Conservation (phyloP, 2,329 filamentous ascomycete species). For the Ophiostoma ips region DNA sequence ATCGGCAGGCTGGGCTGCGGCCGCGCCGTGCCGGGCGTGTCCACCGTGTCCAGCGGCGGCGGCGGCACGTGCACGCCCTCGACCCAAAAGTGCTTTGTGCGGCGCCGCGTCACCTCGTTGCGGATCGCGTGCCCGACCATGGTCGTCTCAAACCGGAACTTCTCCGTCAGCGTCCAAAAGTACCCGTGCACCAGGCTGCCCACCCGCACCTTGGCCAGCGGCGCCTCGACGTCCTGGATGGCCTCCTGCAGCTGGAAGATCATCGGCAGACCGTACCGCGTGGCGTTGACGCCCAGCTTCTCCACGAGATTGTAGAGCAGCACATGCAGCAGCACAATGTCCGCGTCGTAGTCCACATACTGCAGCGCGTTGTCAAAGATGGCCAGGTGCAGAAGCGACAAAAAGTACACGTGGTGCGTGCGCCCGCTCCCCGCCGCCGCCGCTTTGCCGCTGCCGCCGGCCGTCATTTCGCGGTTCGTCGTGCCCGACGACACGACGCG, state of each 20-base stretch:
- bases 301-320: slow-evolving; percentile 61
- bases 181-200: slow-evolving; percentile 83
- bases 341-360: slow-evolving; percentile 54
- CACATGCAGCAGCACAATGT: slow-evolving; percentile 64
- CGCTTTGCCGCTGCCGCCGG: slow-evolving; percentile 37
- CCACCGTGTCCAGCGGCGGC: slow-evolving; percentile 46
- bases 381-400: slow-evolving; percentile 70
- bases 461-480: slow-evolving; percentile 50
- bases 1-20: slow-evolving; percentile 32
- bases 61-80: slow-evolving; percentile 60
- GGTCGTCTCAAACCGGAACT: slow-evolving; percentile 61
- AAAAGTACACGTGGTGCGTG: slow-evolving; percentile 51
- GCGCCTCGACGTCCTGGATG: slow-evolving; percentile 50
- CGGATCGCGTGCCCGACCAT: slow-evolving; percentile 56
- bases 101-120: slow-evolving; percentile 62
- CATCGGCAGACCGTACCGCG: slow-evolving; percentile 71
- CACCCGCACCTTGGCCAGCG: slow-evolving; percentile 60
- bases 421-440: slow-evolving; percentile 18
- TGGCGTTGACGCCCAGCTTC: slow-evolving; percentile 70
- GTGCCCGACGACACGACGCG: slow-evolving; percentile 15
- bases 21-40: slow-evolving; percentile 32
- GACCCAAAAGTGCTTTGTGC: slow-evolving; percentile 65
- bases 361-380: slow-evolving; percentile 82
- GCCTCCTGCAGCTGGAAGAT: slow-evolving; percentile 79
- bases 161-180: slow-evolving; percentile 65